A percentile compares a stretch with the other conserved stretches of the same genome.
Conservation (phyloP, 1,284 basidiomycete genomes). For the Pterulicium gracile region DNA sequence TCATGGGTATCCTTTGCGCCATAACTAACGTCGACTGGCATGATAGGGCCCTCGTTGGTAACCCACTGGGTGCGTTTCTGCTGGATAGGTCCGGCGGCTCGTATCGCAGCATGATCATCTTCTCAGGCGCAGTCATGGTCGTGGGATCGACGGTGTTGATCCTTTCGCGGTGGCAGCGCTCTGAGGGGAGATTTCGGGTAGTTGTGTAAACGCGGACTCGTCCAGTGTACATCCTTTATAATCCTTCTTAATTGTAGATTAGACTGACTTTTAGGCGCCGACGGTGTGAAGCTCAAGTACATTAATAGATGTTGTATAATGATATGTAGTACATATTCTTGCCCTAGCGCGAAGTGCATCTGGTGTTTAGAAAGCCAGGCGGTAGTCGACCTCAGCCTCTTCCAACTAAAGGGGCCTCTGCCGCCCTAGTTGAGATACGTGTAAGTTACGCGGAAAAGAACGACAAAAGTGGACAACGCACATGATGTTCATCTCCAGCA, state of each 20-base stretch:
- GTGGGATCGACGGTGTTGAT: slow-evolving; percentile 44
- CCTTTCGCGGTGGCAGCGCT: slow-evolving; percentile 27
- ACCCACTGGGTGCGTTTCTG: slow-evolving; percentile 47
- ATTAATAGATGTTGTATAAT: not conserved
- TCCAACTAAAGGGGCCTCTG: not conserved
- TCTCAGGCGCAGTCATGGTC: slow-evolving; percentile 45
- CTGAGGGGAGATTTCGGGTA: too few relatives aligned
- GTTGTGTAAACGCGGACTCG: too few relatives aligned
- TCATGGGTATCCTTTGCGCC: slow-evolving; percentile 1
- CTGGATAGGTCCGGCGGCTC: slow-evolving; percentile 31
- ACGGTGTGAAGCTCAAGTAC: too few relatives aligned
- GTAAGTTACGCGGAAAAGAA: not conserved
- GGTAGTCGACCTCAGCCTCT: too few relatives aligned
- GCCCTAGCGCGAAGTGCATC: too few relatives aligned
- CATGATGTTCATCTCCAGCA: slow-evolving; percentile 69
- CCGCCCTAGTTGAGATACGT: not conserved
- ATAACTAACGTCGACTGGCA: slow-evolving; percentile 1
- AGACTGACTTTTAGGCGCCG: too few relatives aligned
- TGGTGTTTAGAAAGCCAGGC: too few relatives aligned
- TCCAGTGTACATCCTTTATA: too few relatives aligned
- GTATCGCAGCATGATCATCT: slow-evolving; percentile 42
- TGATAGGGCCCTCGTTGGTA: slow-evolving; percentile 46
- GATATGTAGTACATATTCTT: too few relatives aligned
- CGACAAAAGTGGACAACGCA: not conserved
- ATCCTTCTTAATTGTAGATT: too few relatives aligned